A percentile compares a stretch with the other conserved stretches of the same genome.
Evolutionary conservation across 192 early-diverging fungal genomes (phyloP).

Genomic region (Linnemannia schmuckeri): DNA sequence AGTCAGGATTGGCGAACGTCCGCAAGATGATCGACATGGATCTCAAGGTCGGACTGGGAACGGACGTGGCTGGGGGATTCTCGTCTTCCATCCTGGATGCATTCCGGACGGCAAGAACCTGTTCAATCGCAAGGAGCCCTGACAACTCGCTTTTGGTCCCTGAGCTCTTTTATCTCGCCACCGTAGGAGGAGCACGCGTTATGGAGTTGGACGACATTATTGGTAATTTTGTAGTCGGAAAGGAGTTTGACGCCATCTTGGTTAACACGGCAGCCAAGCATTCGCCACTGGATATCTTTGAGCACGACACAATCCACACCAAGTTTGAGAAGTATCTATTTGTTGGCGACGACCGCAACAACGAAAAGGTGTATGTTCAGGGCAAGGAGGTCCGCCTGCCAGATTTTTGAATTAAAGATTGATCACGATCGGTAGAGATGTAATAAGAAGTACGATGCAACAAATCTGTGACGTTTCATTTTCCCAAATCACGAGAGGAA

Average conservation of each 20-base stretch:
- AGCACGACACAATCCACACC: slow-evolving; percentile 22
- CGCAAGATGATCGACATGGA: slow-evolving; percentile 68
- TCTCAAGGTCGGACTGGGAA: slow-evolving; percentile 82
- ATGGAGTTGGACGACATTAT: slow-evolving; percentile 70
- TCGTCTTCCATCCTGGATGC: slow-evolving; percentile 78
- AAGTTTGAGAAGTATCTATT: slow-evolving; percentile 82
- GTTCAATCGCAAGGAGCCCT: slow-evolving; percentile 59
- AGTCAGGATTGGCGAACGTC: slow-evolving; percentile 74
- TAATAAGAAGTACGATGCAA: not conserved
- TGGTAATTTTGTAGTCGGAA: slow-evolving; percentile 78
- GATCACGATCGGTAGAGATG: not conserved
- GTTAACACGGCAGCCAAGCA: slow-evolving; percentile 67
- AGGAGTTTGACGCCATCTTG: slow-evolving; percentile 88
- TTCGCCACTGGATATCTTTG: slow-evolving; percentile 47
- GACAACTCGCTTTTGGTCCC: slow-evolving; percentile 21
- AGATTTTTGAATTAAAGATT: not conserved
- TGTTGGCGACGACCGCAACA: slow-evolving; percentile 83
- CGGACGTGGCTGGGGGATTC: slow-evolving; percentile 88
- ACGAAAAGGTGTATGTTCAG: slow-evolving; percentile 72
- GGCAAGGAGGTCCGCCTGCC: slow-evolving; percentile 57
- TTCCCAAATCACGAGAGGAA: not conserved
- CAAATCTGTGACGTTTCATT: not conserved
- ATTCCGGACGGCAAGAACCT: slow-evolving; percentile 73
- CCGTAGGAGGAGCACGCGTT: slow-evolving; percentile 80
- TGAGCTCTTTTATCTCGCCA: slow-evolving; percentile 77